phyloP scores from a whole-genome alignment of 148 eudicot species.

The Polygonum aviculare region DNA sequence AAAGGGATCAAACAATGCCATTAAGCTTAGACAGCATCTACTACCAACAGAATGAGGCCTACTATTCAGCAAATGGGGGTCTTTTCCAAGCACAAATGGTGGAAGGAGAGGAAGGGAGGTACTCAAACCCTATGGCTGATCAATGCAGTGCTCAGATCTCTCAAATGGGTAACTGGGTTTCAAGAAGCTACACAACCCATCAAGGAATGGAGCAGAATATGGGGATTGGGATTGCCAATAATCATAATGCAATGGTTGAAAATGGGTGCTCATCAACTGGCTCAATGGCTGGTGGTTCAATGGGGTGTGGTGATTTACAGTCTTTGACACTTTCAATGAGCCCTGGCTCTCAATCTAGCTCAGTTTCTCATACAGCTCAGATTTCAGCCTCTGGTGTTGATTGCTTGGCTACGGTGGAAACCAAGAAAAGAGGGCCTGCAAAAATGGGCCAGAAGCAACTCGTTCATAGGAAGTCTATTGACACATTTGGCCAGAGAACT shows the following conservation, averaged over 20 bases:
- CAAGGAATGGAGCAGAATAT: constrained; percentile 16
- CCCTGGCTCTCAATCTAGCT: constrained; percentile 91
- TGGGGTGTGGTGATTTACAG: constrained; percentile 64
- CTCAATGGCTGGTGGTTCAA: constrained; percentile 13
- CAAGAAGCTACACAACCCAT: constrained; percentile 1
- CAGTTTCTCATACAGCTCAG: constrained; percentile 64
- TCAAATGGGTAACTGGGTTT: constrained; percentile 9
- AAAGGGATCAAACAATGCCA: constrained; percentile 25
- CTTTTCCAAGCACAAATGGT: not conserved
- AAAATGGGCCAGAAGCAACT: constrained; percentile 56
- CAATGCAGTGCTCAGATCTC: constrained; percentile 5
- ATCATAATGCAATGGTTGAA: not conserved
- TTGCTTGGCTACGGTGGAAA: constrained; percentile 42
- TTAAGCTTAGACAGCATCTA: constrained; percentile 46
- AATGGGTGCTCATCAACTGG: constrained; percentile 18
- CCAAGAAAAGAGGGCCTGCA: constrained; percentile 51
- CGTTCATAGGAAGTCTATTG: constrained; percentile 90
- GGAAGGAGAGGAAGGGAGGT: constrained; percentile 2
- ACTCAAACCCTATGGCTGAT: constrained; percentile 1
- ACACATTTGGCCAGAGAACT: constrained; percentile 93
- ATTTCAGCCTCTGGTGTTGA: constrained; percentile 32
- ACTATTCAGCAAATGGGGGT: not conserved
- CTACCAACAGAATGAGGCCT: constrained; percentile 26
- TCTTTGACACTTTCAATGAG: constrained; percentile 79
- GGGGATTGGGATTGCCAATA: not conserved